Evolutionary conservation across 1,284 basidiomycete species (phyloP).

Genomic region (Leccinum fallax): DNA sequence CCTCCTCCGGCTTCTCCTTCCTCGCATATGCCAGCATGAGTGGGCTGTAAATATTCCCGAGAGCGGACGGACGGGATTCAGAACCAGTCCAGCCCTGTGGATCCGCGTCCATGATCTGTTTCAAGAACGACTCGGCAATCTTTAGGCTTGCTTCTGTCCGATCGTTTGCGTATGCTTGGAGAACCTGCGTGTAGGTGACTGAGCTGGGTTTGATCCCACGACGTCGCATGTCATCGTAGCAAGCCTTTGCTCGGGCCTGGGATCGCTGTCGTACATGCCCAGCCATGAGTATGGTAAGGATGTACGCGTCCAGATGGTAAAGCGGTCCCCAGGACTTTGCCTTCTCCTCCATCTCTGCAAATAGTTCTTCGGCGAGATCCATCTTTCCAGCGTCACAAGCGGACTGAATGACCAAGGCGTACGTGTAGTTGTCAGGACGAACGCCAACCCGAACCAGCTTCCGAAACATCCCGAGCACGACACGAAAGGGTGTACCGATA

Average conservation of each 20-base stretch:
- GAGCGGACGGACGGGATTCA: conserved; percentile 43
- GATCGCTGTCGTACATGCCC: conserved; percentile 71
- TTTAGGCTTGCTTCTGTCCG: conserved; percentile 48
- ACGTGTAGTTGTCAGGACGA: conserved; percentile 68
- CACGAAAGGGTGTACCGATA: conserved; percentile 74
- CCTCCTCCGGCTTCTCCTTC: conserved; percentile 51
- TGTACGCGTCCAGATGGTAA: conserved; percentile 55
- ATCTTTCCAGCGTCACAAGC: conserved; percentile 79
- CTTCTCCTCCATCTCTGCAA: conserved; percentile 63
- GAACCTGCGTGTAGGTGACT: conserved; percentile 73
- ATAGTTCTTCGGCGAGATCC: conserved; percentile 68
- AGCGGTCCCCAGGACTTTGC: conserved; percentile 39
- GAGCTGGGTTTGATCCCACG: conserved; percentile 72
- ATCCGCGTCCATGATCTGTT: conserved; percentile 44
- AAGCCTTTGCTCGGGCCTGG: conserved; percentile 58
- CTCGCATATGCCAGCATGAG: conserved; percentile 62
- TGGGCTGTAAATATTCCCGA: conserved; percentile 57
- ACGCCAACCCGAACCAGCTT: conserved; percentile 53
- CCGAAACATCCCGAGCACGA: conserved; percentile 69
- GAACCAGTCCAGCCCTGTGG: conserved; percentile 49
- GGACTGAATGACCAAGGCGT: conserved; percentile 80
- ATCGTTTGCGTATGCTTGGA: conserved; percentile 57
- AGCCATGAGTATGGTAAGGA: conserved; percentile 85
- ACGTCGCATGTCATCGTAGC: conserved; percentile 76
- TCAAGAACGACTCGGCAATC: conserved; percentile 66